Percentiles rank a stretch among this genome's conserved stretches.
phyloP scores from a whole-genome alignment of 768 basidiomycete genomes.

The Lactarius psammicola region DNA sequence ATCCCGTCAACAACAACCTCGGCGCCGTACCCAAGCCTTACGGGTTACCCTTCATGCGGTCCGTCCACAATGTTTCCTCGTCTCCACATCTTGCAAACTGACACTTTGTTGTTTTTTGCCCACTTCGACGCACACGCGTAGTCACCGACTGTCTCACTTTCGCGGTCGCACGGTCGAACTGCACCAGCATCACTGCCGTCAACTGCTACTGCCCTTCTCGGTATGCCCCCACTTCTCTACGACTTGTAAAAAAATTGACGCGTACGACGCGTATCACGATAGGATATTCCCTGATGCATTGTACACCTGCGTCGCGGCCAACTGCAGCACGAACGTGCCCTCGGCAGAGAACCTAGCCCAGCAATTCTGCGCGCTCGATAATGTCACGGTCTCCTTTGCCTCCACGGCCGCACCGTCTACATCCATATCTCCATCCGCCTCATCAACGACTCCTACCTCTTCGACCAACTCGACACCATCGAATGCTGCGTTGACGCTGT shows the following conservation, averaged over 20 bases:
- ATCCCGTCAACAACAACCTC: constrained; percentile 13
- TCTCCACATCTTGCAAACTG: not conserved
- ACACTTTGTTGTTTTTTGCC: not conserved
- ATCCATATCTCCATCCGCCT: not conserved
- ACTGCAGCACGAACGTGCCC: constrained; percentile 41
- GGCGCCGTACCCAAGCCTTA: constrained; percentile 20
- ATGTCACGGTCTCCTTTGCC: constrained; percentile 37
- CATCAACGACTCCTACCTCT: not conserved
- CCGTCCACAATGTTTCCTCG: not conserved
- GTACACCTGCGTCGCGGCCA: constrained; percentile 39
- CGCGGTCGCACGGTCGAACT: constrained; percentile 42
- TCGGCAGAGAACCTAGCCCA: constrained; percentile 47
- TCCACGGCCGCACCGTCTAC: constrained; percentile 36
- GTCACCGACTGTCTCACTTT: constrained; percentile 47
- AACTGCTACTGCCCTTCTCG: constrained; percentile 50
- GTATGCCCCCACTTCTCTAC: constrained; percentile 24
- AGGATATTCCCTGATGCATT: constrained; percentile 40
- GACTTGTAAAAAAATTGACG: no score
- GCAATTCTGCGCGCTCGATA: constrained; percentile 47
- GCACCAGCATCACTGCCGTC: constrained; percentile 46
- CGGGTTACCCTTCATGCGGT: constrained; percentile 23
- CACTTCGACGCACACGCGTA: constrained; percentile 28
- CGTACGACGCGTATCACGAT: not conserved
- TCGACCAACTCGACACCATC: not conserved
- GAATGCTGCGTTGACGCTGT: not conserved